Evolutionary conservation across 2,329 filamentous ascomycete species (phyloP).

Genomic region (Neopestalotiopsis rosae): DNA sequence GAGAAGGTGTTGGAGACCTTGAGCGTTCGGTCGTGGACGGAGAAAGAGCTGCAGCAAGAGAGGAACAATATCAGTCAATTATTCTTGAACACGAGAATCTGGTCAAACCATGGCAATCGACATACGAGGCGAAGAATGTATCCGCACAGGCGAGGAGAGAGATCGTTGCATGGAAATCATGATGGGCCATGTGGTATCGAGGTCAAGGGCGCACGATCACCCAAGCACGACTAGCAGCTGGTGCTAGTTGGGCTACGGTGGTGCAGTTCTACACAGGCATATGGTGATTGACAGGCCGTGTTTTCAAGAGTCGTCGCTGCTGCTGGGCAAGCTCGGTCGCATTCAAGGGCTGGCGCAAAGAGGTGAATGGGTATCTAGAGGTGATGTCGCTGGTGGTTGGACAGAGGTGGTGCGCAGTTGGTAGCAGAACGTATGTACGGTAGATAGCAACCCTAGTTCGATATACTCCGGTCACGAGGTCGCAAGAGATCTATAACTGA

Average conservation of each 20-base stretch:
- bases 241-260: slow-evolving; percentile 32
- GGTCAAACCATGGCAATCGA: slow-evolving; percentile 34
- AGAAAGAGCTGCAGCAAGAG: slow-evolving; percentile 53
- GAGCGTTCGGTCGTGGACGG: slow-evolving; percentile 58
- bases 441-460: background rate
- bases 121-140: slow-evolving; percentile 65
- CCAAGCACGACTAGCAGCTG: slow-evolving; percentile 41
- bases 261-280: slow-evolving; percentile 10
- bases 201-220: slow-evolving; percentile 33
- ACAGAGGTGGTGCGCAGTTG: background rate
- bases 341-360: background rate
- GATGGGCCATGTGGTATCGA: slow-evolving; percentile 51
- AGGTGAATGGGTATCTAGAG: background rate
- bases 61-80: slow-evolving; percentile 41
- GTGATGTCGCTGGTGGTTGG: background rate
- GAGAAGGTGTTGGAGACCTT: slow-evolving; percentile 60
- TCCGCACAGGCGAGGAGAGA: slow-evolving; percentile 65
- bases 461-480: background rate
- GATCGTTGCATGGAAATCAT: slow-evolving; percentile 69
- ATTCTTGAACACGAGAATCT: background rate
- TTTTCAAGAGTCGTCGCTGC: slow-evolving; percentile 21
- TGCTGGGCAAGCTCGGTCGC: background rate
- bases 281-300: background rate
- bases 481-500: background rate
- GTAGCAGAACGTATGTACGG: background rate